A percentile compares a stretch with the other conserved stretches of the same genome.
Evolutionary conservation across 164 flowering plant genomes (phyloP).

Genomic region (Nymphaea colorata): DNA sequence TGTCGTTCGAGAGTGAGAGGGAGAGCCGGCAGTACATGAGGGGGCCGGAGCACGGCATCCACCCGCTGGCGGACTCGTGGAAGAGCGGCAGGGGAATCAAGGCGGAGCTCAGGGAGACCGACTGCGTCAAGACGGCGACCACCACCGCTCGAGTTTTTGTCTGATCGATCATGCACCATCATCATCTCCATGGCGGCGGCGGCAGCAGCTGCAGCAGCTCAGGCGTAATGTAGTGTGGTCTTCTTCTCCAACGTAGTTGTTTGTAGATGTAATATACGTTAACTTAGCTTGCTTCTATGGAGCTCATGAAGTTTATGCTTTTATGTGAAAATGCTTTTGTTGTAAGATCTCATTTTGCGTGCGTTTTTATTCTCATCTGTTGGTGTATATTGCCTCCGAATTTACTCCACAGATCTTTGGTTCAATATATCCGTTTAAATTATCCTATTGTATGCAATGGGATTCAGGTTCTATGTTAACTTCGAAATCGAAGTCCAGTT

Average conservation of each 20-base stretch:
- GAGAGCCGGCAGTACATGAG: slow-evolving; percentile 51
- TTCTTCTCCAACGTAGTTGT: neutral
- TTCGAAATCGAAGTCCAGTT: too few species aligned
- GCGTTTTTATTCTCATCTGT: too few species aligned
- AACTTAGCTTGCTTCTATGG: neutral
- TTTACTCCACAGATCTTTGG: too few species aligned
- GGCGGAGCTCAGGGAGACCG: slow-evolving; percentile 51
- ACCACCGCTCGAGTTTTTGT: neutral
- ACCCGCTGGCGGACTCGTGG: slow-evolving; percentile 52
- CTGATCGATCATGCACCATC: neutral
- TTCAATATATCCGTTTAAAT: too few species aligned
- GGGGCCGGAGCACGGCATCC: slow-evolving; percentile 69
- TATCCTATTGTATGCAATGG: too few species aligned
- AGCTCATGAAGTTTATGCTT: too few species aligned
- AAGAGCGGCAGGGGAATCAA: slow-evolving; percentile 51
- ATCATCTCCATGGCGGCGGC: too few species aligned
- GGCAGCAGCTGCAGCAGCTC: too few species aligned
- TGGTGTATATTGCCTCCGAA: too few species aligned
- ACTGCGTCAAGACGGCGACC: slow-evolving; percentile 9
- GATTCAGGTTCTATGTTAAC: too few species aligned
- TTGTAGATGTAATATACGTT: neutral
- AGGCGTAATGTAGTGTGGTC: neutral
- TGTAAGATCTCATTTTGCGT: too few species aligned
- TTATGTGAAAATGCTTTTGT: too few species aligned
- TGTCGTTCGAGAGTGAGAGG: slow-evolving; percentile 41